Base-by-base conservation (phyloP, 2,329 filamentous ascomycete species). In the Scedosporium apiospermum region DNA sequence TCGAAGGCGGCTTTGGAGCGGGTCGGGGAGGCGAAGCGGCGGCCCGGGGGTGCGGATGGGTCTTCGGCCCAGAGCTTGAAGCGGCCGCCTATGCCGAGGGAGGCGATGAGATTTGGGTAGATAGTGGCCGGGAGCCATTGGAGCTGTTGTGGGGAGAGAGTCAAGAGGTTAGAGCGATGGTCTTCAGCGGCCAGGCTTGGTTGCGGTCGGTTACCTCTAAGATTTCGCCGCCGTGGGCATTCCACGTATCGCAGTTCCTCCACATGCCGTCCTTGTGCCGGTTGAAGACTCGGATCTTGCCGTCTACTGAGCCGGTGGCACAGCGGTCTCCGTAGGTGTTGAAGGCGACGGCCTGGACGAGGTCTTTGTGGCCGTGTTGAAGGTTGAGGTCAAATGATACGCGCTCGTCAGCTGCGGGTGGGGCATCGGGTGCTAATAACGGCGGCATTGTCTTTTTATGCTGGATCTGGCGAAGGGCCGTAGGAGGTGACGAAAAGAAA, bases 1-100 rank as follows among this genome's bases (percentile, higher is more conserved):
- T 85, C 83, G 59, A 82, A 84, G 10, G 82, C 80, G 2, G 78
- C 53, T 78, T 81, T 57, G 60, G 71, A 74, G 41, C 75, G 75
- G 49, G 74, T 71, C 16, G 80, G 90, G 78, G 76, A 81, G 71
- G 88, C 90, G 80, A 97, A 98, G 60, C 93, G 88, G 38, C 89
- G 86, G 38, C 92, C 91, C 0, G 88, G 87, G 1, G 89, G 82
- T 58, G 95, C 89, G 1, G 88, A 89, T 16, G 89, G 87, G 74
- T 97, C 91, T 76, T 97, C 93, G 65, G 90, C 88, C 93, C 93
- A 98, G 66, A 98, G 82, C 72, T 92, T 91, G 78, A 96, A 91
- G 73, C 88, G 88, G 70, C 93, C 65, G 69, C 97, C 93, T 70
- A 93, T 89, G 65, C 90, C 91, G 64, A 97, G 89, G 62, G 90